A percentile compares a stretch with the other conserved stretches of the same genome.
These are phyloP conservation scores for Prunus mongolica DNA, from an alignment of 306 rosid genomes.

Conservation along the genomic window DNA sequence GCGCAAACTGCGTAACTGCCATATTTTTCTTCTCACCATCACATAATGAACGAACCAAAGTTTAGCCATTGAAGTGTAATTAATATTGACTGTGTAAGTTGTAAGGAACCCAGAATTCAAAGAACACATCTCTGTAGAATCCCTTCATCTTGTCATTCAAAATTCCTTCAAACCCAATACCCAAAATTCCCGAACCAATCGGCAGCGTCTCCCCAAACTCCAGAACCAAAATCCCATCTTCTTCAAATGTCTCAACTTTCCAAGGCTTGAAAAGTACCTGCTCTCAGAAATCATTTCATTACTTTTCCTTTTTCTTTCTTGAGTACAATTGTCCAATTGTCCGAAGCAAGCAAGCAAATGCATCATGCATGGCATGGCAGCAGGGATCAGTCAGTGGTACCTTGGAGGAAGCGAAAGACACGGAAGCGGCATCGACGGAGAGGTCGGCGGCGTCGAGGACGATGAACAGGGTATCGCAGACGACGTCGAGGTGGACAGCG, in stretches of 20 bases:
- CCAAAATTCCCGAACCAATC: conserved; percentile 43
- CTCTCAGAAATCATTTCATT: neutral
- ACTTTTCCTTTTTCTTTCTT: neutral
- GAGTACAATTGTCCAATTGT: neutral
- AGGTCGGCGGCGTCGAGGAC: conserved; percentile 40
- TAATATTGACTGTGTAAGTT: neutral
- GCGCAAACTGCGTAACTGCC: conserved; percentile 96
- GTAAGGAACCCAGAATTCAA: neutral
- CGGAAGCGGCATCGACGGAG: conserved; percentile 21
- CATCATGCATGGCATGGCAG: too few relatives aligned
- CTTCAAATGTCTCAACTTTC: conserved; percentile 48
- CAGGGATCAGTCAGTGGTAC: conserved; percentile 19
- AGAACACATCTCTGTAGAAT: conserved; percentile 56
- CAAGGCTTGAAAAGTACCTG: conserved; percentile 61
- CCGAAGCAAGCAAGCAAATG: too few relatives aligned
- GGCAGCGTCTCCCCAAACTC: conserved; percentile 60
- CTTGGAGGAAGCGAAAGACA: conserved; percentile 56
- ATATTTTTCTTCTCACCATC: conserved; percentile 77
- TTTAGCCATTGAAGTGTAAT: neutral
- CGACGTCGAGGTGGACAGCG: conserved; percentile 53
- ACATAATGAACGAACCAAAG: neutral
- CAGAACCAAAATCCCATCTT: conserved; percentile 72
- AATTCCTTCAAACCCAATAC: too few relatives aligned
- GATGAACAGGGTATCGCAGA: neutral
- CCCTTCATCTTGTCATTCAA: conserved; percentile 56